A percentile compares a stretch with the other conserved stretches of the same genome.
Evolutionary conservation across 1,284 basidiomycete genomes (phyloP).

Genomic region (Coniophora puteana): DNA sequence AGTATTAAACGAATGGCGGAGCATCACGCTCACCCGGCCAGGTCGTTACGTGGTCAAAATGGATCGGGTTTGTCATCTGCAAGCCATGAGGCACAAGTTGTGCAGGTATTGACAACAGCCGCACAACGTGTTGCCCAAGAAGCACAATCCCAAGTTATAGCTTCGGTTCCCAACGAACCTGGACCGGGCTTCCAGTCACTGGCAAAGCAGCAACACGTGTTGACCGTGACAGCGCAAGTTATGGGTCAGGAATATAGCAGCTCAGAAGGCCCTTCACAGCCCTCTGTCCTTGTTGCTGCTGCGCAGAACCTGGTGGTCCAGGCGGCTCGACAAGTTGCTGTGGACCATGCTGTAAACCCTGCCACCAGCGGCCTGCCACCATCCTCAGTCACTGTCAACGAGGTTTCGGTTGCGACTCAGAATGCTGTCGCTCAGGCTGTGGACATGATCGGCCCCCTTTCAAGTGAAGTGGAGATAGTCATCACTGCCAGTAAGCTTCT

Average conservation of each 20-base stretch:
- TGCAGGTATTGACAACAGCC: slow-evolving; percentile 69
- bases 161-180: slow-evolving; percentile 42
- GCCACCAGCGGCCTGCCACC: slow-evolving; percentile 39
- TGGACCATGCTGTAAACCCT: slow-evolving; percentile 43
- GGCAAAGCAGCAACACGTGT: slow-evolving; percentile 75
- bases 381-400: slow-evolving; percentile 73
- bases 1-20: slow-evolving; percentile 6
- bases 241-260: slow-evolving; percentile 64
- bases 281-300: slow-evolving; percentile 57
- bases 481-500: slow-evolving; percentile 32
- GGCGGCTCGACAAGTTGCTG: slow-evolving; percentile 66
- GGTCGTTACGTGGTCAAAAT: slow-evolving; percentile 25
- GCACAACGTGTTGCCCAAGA: slow-evolving; percentile 73
- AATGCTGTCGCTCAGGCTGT: slow-evolving; percentile 39
- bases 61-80: slow-evolving; percentile 21
- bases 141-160: slow-evolving; percentile 62
- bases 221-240: slow-evolving; percentile 72
- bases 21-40: slow-evolving; percentile 11
- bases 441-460: slow-evolving; percentile 34
- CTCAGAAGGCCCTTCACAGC: slow-evolving; percentile 39
- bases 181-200: slow-evolving; percentile 58
- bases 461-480: slow-evolving; percentile 31
- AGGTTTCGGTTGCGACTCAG: slow-evolving; percentile 75
- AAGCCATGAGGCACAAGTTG: slow-evolving; percentile 57
- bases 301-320: slow-evolving; percentile 76